Conservation (phyloP, 768 basidiomycete genomes). For the Termitomyces sp. region DNA sequence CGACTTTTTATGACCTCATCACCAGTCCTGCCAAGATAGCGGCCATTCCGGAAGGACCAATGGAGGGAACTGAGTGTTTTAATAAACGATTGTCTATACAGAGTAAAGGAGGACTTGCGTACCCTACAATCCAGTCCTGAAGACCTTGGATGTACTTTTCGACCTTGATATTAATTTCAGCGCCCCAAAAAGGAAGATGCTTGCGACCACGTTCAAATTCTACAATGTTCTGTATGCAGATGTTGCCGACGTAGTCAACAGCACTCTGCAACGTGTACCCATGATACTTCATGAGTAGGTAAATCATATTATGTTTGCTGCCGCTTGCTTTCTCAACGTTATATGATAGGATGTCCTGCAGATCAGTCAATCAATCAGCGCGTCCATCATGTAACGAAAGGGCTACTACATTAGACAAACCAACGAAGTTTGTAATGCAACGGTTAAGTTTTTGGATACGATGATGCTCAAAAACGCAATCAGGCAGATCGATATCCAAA, state of each 20-base stretch:
- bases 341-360: slow-evolving; percentile 69
- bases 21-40: slow-evolving; percentile 63
- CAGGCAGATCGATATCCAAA: slow-evolving; percentile 62
- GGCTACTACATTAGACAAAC: slow-evolving; percentile 55
- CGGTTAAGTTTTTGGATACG: slow-evolving; percentile 55
- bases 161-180: slow-evolving; percentile 56
- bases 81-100: background rate
- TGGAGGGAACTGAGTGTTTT: slow-evolving; percentile 39
- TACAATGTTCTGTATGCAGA: slow-evolving; percentile 51
- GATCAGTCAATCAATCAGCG: background rate
- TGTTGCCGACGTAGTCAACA: slow-evolving; percentile 55
- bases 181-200: slow-evolving; percentile 55
- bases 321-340: slow-evolving; percentile 67
- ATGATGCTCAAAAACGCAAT: slow-evolving; percentile 63
- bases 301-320: slow-evolving; percentile 68
- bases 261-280: slow-evolving; percentile 54
- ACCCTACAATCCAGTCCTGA: slow-evolving; percentile 68
- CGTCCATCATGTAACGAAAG: background rate
- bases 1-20: slow-evolving; percentile 47
- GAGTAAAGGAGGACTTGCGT: slow-evolving; percentile 7
- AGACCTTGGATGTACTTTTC: slow-evolving; percentile 58
- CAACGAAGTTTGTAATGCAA: slow-evolving; percentile 69
- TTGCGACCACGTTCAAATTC: slow-evolving; percentile 40
- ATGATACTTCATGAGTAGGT: slow-evolving; percentile 58
- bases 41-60: slow-evolving; percentile 65